phyloP scores from a whole-genome alignment of 257 asterid genomes.

The Capsicum pubescens region DNA sequence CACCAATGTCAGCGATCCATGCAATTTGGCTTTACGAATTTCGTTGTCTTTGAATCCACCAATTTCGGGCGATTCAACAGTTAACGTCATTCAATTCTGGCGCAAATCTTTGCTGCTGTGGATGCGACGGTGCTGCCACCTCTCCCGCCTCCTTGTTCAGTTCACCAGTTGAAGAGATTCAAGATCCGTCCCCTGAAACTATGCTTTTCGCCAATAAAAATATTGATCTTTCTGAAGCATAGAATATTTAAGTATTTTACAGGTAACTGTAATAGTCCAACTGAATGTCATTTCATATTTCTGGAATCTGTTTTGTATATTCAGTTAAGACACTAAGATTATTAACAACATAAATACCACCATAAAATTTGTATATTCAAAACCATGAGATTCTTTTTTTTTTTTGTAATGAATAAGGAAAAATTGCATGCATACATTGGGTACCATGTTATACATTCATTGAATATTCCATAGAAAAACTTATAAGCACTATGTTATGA shows the following conservation, averaged over 20 bases:
- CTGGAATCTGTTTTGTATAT: not conserved
- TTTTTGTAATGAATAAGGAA: not conserved
- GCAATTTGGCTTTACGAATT: too few species aligned
- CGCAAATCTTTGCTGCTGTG: too few species aligned
- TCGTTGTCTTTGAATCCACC: too few species aligned
- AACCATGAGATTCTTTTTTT: not conserved
- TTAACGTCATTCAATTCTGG: too few species aligned
- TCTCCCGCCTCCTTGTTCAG: too few species aligned
- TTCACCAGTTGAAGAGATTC: conserved; percentile 40
- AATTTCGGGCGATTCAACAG: too few species aligned
- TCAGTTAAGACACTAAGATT: not conserved
- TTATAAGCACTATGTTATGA: not conserved
- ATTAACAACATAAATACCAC: not conserved
- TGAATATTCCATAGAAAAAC: not conserved
- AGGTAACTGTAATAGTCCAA: conserved; percentile 8
- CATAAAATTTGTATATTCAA: conserved; percentile 4
- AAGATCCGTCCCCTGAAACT: conserved; percentile 48
- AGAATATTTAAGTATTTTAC: conserved; percentile 26
- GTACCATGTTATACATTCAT: not conserved
- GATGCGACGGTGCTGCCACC: too few species aligned
- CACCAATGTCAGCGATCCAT: too few species aligned
- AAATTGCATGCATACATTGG: not conserved
- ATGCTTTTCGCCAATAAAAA: conserved; percentile 50
- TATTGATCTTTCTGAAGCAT: conserved; percentile 72
- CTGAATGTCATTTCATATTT: not conserved